Evolutionary conservation across 2,329 filamentous ascomycete genomes (phyloP), one percentile per base, ranked within the genome.

Genomic region (Fusarium nygamai): DNA sequence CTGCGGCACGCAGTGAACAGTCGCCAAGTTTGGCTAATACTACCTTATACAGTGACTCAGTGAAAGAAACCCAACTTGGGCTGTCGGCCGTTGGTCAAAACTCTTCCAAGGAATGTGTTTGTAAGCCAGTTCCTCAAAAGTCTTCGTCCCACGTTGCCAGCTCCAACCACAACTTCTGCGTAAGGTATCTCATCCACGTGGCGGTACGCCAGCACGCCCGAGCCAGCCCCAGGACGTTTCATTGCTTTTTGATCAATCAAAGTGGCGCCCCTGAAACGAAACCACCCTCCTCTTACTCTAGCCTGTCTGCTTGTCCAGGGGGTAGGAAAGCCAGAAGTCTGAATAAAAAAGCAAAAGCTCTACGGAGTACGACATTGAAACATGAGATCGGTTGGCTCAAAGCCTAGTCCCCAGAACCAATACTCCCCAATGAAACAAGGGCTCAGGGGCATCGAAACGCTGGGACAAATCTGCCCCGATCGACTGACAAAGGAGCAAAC

Each of bases 401-500:
- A n/a, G 29, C 36, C 43, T 51, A 56, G 66, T 58, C 72, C 64
- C 76, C 66, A 76, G 67, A 72, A 57, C 51, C 70, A 54, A 57
- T 75, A 56, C 50, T 61, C 69, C 75, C 65, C 63, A 67, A 65
- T 78, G 77, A 78, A 78, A 78, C 77, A 66, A 72, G 67, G 65
- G 54, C 57, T 67, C 73, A 68, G 51, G 65, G 66, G 67, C 48
- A 41, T 58, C 51, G 43, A 67, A 67, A 66, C 58, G 64, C 72
- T 73, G 66, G 67, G 51, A 34, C 67, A 58, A 59, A 60, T 64
- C 58, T 66, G 48, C n/a, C 47, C 54, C 50, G 53, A 61, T 67
- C 61, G 62, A 69, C 66, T 56, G 39, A 54, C 53, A 60, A 69
- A 72, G 72, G 47, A 72, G 64, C 61, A 61, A 69, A 75, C 57